phyloP scores from a whole-genome alignment of 768 basidiomycete genomes.

The Panellus pusillus region DNA sequence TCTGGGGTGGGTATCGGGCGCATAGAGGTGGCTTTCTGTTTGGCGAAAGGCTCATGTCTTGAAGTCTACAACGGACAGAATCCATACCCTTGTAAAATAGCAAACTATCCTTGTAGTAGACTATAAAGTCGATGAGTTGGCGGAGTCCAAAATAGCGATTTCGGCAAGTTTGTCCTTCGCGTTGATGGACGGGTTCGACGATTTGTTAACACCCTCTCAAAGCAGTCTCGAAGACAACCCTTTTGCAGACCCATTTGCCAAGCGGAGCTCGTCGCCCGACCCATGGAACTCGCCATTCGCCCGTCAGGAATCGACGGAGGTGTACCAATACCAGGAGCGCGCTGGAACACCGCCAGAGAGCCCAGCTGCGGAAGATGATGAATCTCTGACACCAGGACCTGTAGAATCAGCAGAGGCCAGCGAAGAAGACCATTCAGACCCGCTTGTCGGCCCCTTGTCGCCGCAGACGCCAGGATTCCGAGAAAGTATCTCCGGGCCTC shows the following conservation, averaged over 20 bases:
- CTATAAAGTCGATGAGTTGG: no score
- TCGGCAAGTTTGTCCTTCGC: no score
- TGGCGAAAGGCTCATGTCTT: constrained; percentile 79
- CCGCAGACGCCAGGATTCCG: constrained; percentile 50
- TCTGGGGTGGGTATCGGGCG: constrained; percentile 69
- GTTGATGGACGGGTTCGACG: constrained; percentile 76
- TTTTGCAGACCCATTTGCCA: constrained; percentile 72
- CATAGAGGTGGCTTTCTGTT: constrained; percentile 75
- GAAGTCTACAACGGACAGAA: constrained; percentile 14
- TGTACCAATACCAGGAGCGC: constrained; percentile 16
- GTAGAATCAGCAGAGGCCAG: constrained; percentile 27
- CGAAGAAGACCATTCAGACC: constrained; percentile 29
- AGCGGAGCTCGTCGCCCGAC: constrained; percentile 68
- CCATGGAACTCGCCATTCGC: constrained; percentile 71
- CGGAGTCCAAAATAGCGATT: no score
- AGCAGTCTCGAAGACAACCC: constrained; percentile 71
- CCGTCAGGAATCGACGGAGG: constrained; percentile 24
- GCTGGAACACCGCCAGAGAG: constrained; percentile 17
- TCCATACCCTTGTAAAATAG: constrained; percentile 3
- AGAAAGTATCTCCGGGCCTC: constrained; percentile 38
- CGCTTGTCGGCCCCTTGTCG: constrained; percentile 12
- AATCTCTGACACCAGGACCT: constrained; percentile 40
- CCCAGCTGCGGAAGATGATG: constrained; percentile 29
- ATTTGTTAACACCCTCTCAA: constrained; percentile 63
- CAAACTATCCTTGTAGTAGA: constrained; percentile 2